Conservation (phyloP, 2,329 filamentous ascomycete genomes). For the Botrytis fragariae region DNA sequence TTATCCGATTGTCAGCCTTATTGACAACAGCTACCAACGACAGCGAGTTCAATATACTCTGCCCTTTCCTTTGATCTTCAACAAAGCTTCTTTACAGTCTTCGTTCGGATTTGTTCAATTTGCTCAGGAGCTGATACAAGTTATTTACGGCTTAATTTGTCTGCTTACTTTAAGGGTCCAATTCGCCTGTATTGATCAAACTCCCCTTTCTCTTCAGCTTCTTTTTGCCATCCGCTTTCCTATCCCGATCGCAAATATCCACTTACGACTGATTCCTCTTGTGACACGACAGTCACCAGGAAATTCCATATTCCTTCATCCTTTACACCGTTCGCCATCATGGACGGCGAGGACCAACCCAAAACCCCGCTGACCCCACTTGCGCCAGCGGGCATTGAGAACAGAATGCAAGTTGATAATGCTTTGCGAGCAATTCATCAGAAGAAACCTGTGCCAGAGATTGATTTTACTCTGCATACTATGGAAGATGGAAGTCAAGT, state of each 20-base stretch:
- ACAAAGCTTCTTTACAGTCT: not conserved
- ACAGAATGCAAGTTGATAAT: conserved; percentile 68
- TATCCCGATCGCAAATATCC: not conserved
- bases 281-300: conserved; percentile 5
- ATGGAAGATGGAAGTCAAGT: conserved; percentile 98
- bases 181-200: conserved; percentile 1
- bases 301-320: not conserved
- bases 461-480: conserved; percentile 96
- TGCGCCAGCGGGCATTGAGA: conserved; percentile 28
- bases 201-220: conserved; percentile 7
- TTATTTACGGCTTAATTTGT: conserved; percentile 5
- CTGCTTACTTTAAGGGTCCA: not conserved
- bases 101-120: conserved; percentile 7
- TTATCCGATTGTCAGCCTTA: conserved; percentile 12
- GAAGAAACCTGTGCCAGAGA: conserved; percentile 94
- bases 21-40: conserved; percentile 9
- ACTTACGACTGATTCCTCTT: not conserved
- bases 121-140: conserved; percentile 15
- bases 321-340: conserved; percentile 26
- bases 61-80: not conserved
- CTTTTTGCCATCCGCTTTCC: not conserved
- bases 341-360: conserved; percentile 35
- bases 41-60: not conserved
- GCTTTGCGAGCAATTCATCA: conserved; percentile 87
- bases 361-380: conserved; percentile 25